A percentile compares a stretch with the other conserved stretches of the same genome.
These are phyloP conservation scores for Lithohypha guttulata DNA, from an alignment of 2,329 filamentous ascomycete genomes.

Conservation along the genomic window DNA sequence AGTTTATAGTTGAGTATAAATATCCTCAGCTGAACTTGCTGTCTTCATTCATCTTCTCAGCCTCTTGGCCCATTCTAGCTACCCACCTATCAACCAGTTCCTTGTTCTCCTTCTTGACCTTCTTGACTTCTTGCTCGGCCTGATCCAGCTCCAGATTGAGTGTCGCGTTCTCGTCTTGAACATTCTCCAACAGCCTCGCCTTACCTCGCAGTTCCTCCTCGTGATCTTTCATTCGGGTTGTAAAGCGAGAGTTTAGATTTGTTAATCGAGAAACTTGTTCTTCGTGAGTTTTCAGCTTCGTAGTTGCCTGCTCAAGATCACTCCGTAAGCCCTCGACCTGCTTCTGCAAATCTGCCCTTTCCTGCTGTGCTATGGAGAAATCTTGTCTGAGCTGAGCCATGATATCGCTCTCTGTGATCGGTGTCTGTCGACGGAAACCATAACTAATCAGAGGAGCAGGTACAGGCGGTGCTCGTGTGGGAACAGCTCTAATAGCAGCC, in stretches of 20 bases:
- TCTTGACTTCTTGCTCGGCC: constrained; percentile 63
- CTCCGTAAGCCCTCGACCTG: constrained; percentile 52
- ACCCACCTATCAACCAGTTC: constrained; percentile 88
- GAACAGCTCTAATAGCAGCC: constrained; percentile 53
- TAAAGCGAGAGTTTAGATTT: constrained; percentile 50
- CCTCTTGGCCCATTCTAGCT: constrained; percentile 74
- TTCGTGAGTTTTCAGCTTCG: constrained; percentile 48
- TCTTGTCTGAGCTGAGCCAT: constrained; percentile 49
- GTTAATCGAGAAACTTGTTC: constrained; percentile 53
- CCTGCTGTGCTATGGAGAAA: constrained; percentile 64
- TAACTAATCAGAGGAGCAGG: constrained; percentile 21
- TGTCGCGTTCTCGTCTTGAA: constrained; percentile 87
- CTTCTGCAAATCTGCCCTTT: constrained; percentile 56
- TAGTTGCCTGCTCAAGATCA: constrained; percentile 54
- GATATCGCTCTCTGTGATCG: constrained; percentile 22
- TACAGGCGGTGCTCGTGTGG: constrained; percentile 20
- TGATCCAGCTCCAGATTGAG: constrained; percentile 81
- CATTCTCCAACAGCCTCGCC: constrained; percentile 70
- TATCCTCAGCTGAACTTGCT: constrained; percentile 28
- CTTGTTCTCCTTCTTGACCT: constrained; percentile 70
- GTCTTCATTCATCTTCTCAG: constrained; percentile 68
- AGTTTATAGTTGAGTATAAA: too few species aligned
- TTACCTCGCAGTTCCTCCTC: constrained; percentile 81
- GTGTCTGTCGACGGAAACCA: constrained; percentile 13
- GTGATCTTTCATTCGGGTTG: constrained; percentile 61